Conservation (phyloP, 2,329 filamentous ascomycete genomes). For the Penicillium brevicompactum region DNA sequence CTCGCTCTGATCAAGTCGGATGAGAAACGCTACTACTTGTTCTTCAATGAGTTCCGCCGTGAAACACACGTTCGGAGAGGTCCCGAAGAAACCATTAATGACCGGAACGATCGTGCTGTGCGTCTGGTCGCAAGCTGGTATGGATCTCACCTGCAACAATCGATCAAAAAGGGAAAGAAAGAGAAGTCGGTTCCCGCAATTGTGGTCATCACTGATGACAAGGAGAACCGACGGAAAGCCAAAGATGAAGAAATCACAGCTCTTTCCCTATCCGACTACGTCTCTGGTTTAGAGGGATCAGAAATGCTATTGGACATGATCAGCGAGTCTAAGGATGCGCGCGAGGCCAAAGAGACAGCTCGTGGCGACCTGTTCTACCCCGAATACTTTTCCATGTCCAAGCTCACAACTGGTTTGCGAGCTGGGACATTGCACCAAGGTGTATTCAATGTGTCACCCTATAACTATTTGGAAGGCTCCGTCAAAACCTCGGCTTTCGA, state of each 20-base stretch:
- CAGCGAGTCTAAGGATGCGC: conserved; percentile 72
- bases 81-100: conserved; percentile 85
- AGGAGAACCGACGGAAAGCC: conserved; percentile 81
- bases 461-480: conserved; percentile 95
- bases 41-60: conserved; percentile 96
- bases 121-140: conserved; percentile 89
- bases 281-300: conserved; percentile 79
- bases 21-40: conserved; percentile 96
- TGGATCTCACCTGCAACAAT: conserved; percentile 71
- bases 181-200: conserved; percentile 68
- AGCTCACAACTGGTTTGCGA: conserved; percentile 92
- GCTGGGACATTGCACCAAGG: conserved; percentile 89
- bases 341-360: conserved; percentile 62
- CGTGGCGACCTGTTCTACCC: conserved; percentile 77
- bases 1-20: conserved; percentile 90
- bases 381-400: conserved; percentile 86
- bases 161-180: conserved; percentile 55
- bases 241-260: conserved; percentile 71
- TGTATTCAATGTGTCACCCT: conserved; percentile 92
- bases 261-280: conserved; percentile 72
- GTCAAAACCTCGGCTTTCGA: conserved; percentile 89
- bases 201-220: conserved; percentile 93
- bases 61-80: conserved; percentile 83
- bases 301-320: conserved; percentile 93
- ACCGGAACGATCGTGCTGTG: conserved; percentile 92